Evolutionary conservation across 768 basidiomycete species (phyloP), one percentile per base, ranked within the genome.

Genomic region (Coprinellus micaceus): DNA sequence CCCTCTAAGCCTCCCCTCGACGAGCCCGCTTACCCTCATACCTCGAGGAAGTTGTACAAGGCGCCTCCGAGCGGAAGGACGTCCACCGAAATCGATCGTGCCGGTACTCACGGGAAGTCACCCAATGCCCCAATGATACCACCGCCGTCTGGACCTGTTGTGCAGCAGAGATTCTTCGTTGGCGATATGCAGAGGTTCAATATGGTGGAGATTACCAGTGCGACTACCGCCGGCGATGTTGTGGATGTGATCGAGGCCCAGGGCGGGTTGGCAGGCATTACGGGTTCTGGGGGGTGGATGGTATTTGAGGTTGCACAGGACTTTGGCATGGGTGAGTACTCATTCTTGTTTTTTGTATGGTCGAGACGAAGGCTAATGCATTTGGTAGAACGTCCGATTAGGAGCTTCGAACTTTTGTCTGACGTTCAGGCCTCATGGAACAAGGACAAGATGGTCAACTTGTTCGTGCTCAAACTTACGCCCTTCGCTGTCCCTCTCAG

Each of bases 391-490:
- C 88, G 96, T 1, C 94, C 94, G 15, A 77, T 98, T 33, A 77
- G 97, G 53, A 85, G 84, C 67, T 99, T 86, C 64, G 96, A 99
- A 67, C 72, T 86, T n/a, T 67, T 97, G 1, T 72, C 80, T 6
- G 88, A 91, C 56, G 80, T 98, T 28, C 82, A 87, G 60, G 82
- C 84, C 19, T 89, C 92, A 2, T 99, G 96, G 95, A 87, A 94
- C 69, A 85, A 85, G 66, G 84, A 90, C 60, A 89, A 87, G 63
- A 77, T 83, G 57, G 75, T 89, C 63, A 96, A 95, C 63, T 79
- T 82, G 22, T 89, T 97, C 62, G 75, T 97, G 52, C 74, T 92
- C 67, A 91, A 84, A 73, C 75, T 83, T 64, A 91, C 91, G 6
- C 78, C 83, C 11, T 71, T 93, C 30, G 85, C 86, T 4, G 61